Conservation (phyloP, 371 early-diverging fungal species). For the Fennellomyces sp. region DNA sequence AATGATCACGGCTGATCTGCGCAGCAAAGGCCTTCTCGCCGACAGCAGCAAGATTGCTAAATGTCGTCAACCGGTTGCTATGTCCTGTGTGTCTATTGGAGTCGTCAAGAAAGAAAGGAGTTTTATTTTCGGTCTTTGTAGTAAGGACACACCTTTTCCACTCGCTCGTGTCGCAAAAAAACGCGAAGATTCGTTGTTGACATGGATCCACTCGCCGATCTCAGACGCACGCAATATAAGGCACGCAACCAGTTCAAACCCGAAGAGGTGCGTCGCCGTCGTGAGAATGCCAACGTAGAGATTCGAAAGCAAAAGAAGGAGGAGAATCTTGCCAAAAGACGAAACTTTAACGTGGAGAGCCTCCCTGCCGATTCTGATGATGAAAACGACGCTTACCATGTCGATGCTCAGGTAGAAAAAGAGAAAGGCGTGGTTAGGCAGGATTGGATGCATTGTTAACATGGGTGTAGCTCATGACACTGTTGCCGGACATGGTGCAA, state of each 20-base stretch:
- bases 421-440: neutral
- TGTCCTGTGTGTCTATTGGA: too few species aligned
- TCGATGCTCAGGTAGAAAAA: slow-evolving; percentile 10
- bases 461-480: slow-evolving; percentile 61
- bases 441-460: neutral
- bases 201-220: slow-evolving; percentile 21
- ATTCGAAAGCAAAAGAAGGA: slow-evolving; percentile 96
- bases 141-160: too few species aligned
- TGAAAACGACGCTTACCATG: slow-evolving; percentile 75
- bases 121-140: too few species aligned
- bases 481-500: slow-evolving; percentile 55
- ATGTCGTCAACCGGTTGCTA: too few species aligned
- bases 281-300: slow-evolving; percentile 91
- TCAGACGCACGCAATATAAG: slow-evolving; percentile 62
- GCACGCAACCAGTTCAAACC: slow-evolving; percentile 78
- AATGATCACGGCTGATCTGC: too few species aligned
- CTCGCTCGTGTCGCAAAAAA: neutral
- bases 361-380: slow-evolving; percentile 65
- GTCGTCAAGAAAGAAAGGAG: too few species aligned
- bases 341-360: slow-evolving; percentile 73
- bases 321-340: slow-evolving; percentile 91
- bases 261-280: slow-evolving; percentile 90
- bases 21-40: too few species aligned
- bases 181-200: too few species aligned
- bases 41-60: too few species aligned